Base-by-base conservation (phyloP, 140 eudicot genomes). In the Stevia rebaudiana region DNA sequence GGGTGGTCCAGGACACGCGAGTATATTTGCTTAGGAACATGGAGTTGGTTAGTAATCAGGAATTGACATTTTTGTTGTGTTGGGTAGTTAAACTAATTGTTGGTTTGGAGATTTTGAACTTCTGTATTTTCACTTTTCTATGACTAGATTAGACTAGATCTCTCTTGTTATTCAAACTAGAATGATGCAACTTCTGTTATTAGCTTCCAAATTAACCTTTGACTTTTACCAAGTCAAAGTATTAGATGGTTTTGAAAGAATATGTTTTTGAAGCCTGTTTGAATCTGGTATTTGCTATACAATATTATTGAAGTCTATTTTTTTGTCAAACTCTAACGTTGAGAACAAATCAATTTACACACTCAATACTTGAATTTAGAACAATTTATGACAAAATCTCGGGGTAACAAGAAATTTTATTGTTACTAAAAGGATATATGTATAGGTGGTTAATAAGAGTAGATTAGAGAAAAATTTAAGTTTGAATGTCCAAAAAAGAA, bases 11-110 rank as follows among this genome's bases (percentile, higher is more conserved):
- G 62, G 62, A 55, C 42, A 55, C 8, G 43, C 44, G 24, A 31
- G 63, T 36, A 56, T 56, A 56, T 56, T 56, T 16, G 63, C 39
- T 56, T 56, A 56, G 43, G 63, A 33, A 3, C 25, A 56, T 30
- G 63, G 30, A 37, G 42, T 31, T 25, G 63, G 6, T 30, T 31
- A 28, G 35, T 30, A n/a, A 9, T 56, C 16, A 31, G 43, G 7
- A 31, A 3, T 31, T 23, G n/a, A 56, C 15, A 30, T 31, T 56
- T 56, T 56, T 56, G 63, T 33, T 23, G 43, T 56, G 42, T 56
- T n/a, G 42, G 63, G 22, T 44, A 44, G 51, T 15, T 48, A n/a
- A n/a, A n/a, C n/a, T n/a, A 8, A 21, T 18, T 48, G 54, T 48
- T 48, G 54, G 18, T 48, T 48, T 48, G 54, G 54, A 48, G 25